These are phyloP conservation scores for Thinopyrum elongatum DNA, from an alignment of 176 grass and related monocot species.

Conservation along the genomic window DNA sequence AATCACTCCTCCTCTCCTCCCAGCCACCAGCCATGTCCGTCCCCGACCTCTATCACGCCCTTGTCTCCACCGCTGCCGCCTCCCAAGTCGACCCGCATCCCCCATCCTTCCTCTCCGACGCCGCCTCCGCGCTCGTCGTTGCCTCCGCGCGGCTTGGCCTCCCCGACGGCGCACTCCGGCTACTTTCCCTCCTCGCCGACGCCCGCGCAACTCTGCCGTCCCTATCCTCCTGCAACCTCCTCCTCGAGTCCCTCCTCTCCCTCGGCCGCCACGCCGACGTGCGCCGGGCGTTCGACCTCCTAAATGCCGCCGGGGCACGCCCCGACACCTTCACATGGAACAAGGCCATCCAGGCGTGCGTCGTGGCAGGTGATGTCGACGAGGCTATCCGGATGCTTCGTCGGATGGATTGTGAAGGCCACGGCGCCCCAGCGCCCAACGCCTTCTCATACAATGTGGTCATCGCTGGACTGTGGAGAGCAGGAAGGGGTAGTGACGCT, in stretches of 20 bases:
- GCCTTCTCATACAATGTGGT: conserved; percentile 66
- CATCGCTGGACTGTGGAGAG: conserved; percentile 40
- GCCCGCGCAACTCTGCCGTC: conserved; percentile 35
- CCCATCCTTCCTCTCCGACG: conserved; percentile 34
- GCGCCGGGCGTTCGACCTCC: conserved; percentile 35
- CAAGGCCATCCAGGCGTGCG: conserved; percentile 46
- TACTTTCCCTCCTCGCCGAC: conserved; percentile 39
- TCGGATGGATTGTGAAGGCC: conserved; percentile 36
- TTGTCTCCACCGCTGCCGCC: not conserved
- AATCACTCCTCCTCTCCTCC: conserved; percentile 38
- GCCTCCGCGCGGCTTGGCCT: conserved; percentile 39
- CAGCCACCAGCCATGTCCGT: conserved; percentile 3
- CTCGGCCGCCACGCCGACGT: conserved; percentile 36
- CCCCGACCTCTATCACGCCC: conserved; percentile 40
- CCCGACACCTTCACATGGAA: conserved; percentile 53
- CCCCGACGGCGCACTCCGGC: conserved; percentile 37
- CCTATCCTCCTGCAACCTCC: conserved; percentile 58
- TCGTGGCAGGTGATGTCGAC: conserved; percentile 42
- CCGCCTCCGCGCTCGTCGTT: conserved; percentile 29
- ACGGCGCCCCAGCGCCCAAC: conserved; percentile 22
- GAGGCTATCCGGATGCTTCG: conserved; percentile 36
- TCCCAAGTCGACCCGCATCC: not conserved
- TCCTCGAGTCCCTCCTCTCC: conserved; percentile 51
- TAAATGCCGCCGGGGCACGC: conserved; percentile 28
- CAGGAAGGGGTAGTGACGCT: conserved; percentile 21